Conservation (phyloP, 768 basidiomycete genomes). For the Serendipita sp. region DNA sequence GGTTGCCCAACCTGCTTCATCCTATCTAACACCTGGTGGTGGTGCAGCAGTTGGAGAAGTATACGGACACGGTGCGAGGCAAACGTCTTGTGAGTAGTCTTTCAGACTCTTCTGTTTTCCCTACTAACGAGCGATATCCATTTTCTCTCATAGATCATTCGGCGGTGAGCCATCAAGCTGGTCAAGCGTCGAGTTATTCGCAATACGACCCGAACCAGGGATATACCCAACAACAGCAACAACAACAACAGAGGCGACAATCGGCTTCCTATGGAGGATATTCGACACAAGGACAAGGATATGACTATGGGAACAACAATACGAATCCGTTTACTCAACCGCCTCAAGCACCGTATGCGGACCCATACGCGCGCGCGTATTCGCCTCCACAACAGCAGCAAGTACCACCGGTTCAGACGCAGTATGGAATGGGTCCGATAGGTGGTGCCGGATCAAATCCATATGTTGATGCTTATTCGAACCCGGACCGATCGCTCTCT, state of each 20-base stretch:
- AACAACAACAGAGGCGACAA: neutral
- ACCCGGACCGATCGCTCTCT: neutral
- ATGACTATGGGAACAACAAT: neutral
- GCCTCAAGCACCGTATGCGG: neutral
- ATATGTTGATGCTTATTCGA: neutral
- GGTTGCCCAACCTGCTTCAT: neutral
- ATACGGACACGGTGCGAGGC: neutral
- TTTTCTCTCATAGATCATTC: neutral
- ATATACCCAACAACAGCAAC: slow-evolving; percentile 1
- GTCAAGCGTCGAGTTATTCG: neutral
- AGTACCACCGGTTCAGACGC: neutral
- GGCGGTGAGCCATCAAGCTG: neutral
- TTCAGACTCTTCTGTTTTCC: neutral
- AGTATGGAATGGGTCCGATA: no score
- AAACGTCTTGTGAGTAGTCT: neutral
- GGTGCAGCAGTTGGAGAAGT: neutral
- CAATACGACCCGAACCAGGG: slow-evolving; percentile 2
- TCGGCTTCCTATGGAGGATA: neutral
- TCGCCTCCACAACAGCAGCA: neutral
- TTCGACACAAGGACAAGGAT: neutral
- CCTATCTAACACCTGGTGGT: neutral
- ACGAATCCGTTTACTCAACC: neutral
- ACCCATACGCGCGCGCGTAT: neutral
- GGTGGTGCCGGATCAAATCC: neutral
- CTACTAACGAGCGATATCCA: neutral